Base-by-base conservation (phyloP, 768 basidiomycete genomes). In the Calvatia gigantea region DNA sequence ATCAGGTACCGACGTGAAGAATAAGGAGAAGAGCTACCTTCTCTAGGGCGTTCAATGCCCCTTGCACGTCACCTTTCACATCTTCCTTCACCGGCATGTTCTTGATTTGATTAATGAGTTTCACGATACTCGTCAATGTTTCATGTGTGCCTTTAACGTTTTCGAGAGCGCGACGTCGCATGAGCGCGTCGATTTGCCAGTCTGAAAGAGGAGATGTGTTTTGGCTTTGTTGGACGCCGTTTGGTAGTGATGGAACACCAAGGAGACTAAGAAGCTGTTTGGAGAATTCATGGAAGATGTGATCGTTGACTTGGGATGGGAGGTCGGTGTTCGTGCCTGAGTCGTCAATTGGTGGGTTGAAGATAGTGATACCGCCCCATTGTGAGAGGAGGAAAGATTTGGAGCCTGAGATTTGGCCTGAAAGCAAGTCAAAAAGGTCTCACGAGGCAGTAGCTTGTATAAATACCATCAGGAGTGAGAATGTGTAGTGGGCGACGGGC, bases 81-180 rank as follows among this genome's bases (percentile, higher is more conserved):
- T 83, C 82, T 57, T 81, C 75, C 3, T 85, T 86, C 0, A 99
- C 88, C 7, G 92, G 93, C 95, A 99, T 98, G 65, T 92, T 89
- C 59, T 86, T 81, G 45, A 96, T 94, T 66, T 90, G 87, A 49
- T 83, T 75, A 6, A 96, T 91, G 3, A 98, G 77, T 58, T 87
- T 86, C 39, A 89, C 77, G 61, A 95, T 97, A 60, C 92, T 94
- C 37, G 71, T 66, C 2, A 98, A 75, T 0, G 92, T 92, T 54
- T 93, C 89, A 54, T 83, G 78, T 23, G 84, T 84, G 46, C 78
- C 81, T 57, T 75, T 68, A 0, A 81, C 74, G 58, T 91, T 95
- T 69, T 94, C 87, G 2, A 80, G 62, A 1, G 85, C 75, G 23
- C 94, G 82, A 39, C 73, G 75, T 2, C 93, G 85, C 11, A 89